Conservation (phyloP, 2,329 filamentous ascomycete species). For the Cladosporium austrohemisphaericum region DNA sequence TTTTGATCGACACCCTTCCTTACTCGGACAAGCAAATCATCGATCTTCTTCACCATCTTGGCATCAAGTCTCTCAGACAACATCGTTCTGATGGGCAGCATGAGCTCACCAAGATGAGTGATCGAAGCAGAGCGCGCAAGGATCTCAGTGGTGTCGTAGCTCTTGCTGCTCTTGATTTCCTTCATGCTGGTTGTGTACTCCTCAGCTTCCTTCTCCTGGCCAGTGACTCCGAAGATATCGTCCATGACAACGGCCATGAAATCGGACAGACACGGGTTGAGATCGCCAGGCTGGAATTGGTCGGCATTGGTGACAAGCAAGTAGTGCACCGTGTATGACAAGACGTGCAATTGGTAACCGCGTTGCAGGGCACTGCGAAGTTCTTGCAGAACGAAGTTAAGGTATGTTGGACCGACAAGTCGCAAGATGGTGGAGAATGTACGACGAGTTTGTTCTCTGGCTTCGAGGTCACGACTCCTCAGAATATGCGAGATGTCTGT, state of each 20-base stretch:
- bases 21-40: slow-evolving; percentile 80
- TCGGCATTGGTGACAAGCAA: slow-evolving; percentile 75
- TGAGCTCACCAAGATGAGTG: slow-evolving; percentile 66
- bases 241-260: slow-evolving; percentile 90
- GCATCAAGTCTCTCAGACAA: slow-evolving; percentile 80
- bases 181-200: slow-evolving; percentile 95
- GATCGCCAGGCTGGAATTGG: slow-evolving; percentile 70
- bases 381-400: slow-evolving; percentile 92
- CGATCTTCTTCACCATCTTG: slow-evolving; percentile 81
- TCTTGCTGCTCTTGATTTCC: slow-evolving; percentile 97
- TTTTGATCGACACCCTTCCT: slow-evolving; percentile 81
- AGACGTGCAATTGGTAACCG: slow-evolving; percentile 89
- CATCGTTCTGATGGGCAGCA: slow-evolving; percentile 73
- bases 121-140: slow-evolving; percentile 80
- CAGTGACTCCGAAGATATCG: slow-evolving; percentile 88
- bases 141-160: slow-evolving; percentile 94
- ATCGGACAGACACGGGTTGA: slow-evolving; percentile 79
- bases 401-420: slow-evolving; percentile 74
- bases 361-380: slow-evolving; percentile 74
- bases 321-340: slow-evolving; percentile 92
- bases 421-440: slow-evolving; percentile 80
- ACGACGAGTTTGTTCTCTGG: slow-evolving; percentile 84
- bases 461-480: slow-evolving; percentile 81
- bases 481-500: slow-evolving; percentile 92
- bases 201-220: slow-evolving; percentile 95